Evolutionary conservation across 2,329 filamentous ascomycete genomes (phyloP), one percentile per base, ranked within the genome.

Genomic region (Scedosporium aurantiacum): DNA sequence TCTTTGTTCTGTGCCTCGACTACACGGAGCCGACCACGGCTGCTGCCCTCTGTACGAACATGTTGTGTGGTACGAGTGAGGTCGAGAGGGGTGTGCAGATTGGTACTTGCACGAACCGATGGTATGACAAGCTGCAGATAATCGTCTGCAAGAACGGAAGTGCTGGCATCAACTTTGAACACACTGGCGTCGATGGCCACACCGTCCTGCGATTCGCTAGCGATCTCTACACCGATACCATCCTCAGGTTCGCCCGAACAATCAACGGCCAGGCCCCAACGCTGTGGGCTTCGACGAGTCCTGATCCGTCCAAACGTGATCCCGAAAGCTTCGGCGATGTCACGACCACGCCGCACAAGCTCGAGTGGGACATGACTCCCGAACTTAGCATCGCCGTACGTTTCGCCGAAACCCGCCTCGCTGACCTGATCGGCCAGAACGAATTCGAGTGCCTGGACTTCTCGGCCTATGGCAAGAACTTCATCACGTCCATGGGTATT

Each of bases 101-200:
- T 54, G 94, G 94, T 32, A 97, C 94, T 1, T 99, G 94, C 75
- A 97, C 93, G 14, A 99, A 99, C 74, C 82, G 94, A 64, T 99
- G 94, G 94, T 99, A 99, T 70, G 94, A 99, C 76, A 99, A 99
- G 77, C 80, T 99, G 57, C 94, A 99, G 71, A 97, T 99, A 64
- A 97, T 99, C 61, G 94, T 99, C 58, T 97, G 94, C 80, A 96
- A 96, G 77, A 99, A 97, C 74, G 94, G 94, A 62, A 96, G 91
- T 70, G 94, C 94, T 0, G 94, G 94, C 5, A 97, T 99, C 83
- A 99, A 99, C 76, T 97, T 99, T 69, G 94, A 99, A 73, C 94
- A 99, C 70, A 99, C 94, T 0, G 94, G 94, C 66, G 93, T 99
- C 4, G 94, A 99, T 69, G 94, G 94, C 1, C 94, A 99, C 71